These are phyloP conservation scores for Fremontodendron californicum DNA, from an alignment of 345 rosid species.

Conservation along the genomic window DNA sequence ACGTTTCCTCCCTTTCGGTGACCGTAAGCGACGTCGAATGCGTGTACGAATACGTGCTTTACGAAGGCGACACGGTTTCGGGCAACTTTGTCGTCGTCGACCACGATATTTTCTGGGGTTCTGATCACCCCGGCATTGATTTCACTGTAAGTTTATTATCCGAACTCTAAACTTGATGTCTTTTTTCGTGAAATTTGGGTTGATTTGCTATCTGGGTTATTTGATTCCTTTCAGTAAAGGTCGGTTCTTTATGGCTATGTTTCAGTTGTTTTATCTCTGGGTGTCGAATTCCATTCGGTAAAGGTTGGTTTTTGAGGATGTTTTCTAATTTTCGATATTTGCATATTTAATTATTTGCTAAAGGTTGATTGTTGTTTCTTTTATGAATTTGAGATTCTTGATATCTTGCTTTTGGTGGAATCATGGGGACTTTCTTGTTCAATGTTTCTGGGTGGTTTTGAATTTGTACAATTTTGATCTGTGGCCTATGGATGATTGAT, in stretches of 20 bases:
- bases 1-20: conserved; percentile 69
- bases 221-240: background rate
- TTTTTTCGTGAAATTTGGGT: background rate
- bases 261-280: background rate
- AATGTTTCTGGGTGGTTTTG: background rate
- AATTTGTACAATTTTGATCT: background rate
- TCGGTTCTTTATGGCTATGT: background rate
- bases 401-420: background rate
- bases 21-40: conserved; percentile 87
- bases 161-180: background rate
- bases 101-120: conserved; percentile 96
- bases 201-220: background rate
- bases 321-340: background rate
- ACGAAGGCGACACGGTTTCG: conserved; percentile 85
- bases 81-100: conserved; percentile 98
- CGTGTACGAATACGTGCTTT: conserved; percentile 85
- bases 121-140: conserved; percentile 98
- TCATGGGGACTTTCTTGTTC: background rate
- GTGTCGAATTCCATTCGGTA: background rate
- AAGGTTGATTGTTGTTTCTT: background rate
- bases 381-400: background rate
- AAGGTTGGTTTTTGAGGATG: background rate
- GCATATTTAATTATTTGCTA: background rate
- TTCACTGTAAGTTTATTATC: conserved; percentile 44
- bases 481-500: background rate